Evolutionary conservation across 805 yeast genomes (phyloP), one percentile per base, ranked within the genome.

Genomic region (Nakazawaea laoshanensis): DNA sequence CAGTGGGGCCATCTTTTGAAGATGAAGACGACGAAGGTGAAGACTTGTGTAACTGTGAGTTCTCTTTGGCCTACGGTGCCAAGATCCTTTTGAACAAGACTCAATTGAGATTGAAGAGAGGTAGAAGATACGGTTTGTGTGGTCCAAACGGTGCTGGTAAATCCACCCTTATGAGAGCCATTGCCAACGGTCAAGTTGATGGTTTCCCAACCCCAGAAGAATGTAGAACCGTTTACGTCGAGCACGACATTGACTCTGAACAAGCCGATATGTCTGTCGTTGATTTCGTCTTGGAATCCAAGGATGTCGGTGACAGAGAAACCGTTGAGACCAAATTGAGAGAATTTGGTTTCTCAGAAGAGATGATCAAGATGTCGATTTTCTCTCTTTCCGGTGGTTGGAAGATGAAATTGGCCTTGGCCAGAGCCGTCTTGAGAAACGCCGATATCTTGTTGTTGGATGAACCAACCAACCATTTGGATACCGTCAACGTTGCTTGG

Each of bases 91-190:
- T 92, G 69, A 92, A 92, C 89, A 89, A 92, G 72, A 92, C 98
- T 52, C 96, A 89, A 74, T 79, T 92, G 65, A 87, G 98, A 73
- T 82, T 92, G 63, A 87, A 86, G 87, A 81, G 95, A 76, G 92
- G 83, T 72, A 88, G 96, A 74, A 85, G 98, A 75, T 92, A 92
- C 67, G 98, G 98, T 89, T 77, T 88, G 65, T 88, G 92, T 74
- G 98, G 98, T 69, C 98, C 98, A 68, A 92, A 92, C 71, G 98
- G 98, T 85, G 98, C 98, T 61, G 98, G 98, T 82, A 92, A 92
- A 70, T 89, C 98, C 47, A 92, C 98, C 53, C 78, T 92, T 70
- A 88, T 92, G 94, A 81, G 94, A 73, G 94, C 95, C 52, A 78
- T 85, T 66, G 95, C 95, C 50, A 85, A 86, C 72, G 95, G 95